These are phyloP conservation scores for Dendrobium chrysotoxum DNA, from an alignment of 106 monocot species.

Conservation along the genomic window DNA sequence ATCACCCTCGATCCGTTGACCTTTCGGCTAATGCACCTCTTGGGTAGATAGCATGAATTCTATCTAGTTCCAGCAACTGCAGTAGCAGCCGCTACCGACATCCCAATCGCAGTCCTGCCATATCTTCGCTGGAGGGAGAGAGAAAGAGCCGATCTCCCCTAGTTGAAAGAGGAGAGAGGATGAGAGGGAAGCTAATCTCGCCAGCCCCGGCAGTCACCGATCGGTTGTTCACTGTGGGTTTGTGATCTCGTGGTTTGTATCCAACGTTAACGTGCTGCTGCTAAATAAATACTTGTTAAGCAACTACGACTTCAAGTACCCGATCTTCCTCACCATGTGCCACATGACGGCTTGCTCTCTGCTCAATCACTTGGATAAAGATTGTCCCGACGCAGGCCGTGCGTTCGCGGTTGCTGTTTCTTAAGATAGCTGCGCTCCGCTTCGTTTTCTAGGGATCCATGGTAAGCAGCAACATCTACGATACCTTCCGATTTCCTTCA, in stretches of 20 bases:
- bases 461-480: slow-evolving; percentile 37
- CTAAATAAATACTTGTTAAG: slow-evolving; percentile 33
- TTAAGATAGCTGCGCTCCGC: slow-evolving; percentile 37
- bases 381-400: slow-evolving; percentile 36
- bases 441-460: slow-evolving; percentile 39
- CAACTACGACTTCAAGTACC: slow-evolving; percentile 34
- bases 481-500: slow-evolving; percentile 35
- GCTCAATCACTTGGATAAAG: slow-evolving; percentile 35
- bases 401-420: slow-evolving; percentile 32
- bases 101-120: not conserved
- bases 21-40: not conserved
- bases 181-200: slow-evolving; percentile 13
- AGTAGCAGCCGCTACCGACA: not conserved
- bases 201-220: slow-evolving; percentile 5
- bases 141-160: not conserved
- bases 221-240: slow-evolving; percentile 48
- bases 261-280: slow-evolving; percentile 64
- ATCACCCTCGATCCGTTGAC: not conserved
- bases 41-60: not conserved
- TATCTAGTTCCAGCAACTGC: not conserved
- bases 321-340: slow-evolving; percentile 44
- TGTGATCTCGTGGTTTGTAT: slow-evolving; percentile 56
- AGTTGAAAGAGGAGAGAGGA: not conserved
- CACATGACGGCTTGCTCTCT: slow-evolving; percentile 47
- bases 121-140: not conserved